Evolutionary conservation across 1,139 yeast species (phyloP).

Genomic region (Waltiozyma sp.): DNA sequence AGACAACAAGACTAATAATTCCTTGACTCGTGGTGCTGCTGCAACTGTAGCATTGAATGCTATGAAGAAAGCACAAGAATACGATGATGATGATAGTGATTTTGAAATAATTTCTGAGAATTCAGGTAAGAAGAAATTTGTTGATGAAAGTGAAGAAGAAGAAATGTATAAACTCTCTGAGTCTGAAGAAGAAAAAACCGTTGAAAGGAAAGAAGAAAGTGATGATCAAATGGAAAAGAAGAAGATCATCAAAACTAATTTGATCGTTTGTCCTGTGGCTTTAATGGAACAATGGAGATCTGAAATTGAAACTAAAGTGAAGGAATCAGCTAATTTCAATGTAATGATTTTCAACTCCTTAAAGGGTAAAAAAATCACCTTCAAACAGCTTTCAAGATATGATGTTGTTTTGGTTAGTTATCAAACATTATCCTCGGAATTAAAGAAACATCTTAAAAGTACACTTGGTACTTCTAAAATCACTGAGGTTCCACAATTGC

Average conservation of each 20-base stretch:
- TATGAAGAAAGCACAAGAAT: slow-evolving; percentile 2
- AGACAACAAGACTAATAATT: neutral
- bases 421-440: slow-evolving; percentile 55
- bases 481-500: slow-evolving; percentile 24
- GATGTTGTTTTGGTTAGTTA: slow-evolving; percentile 80
- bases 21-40: neutral
- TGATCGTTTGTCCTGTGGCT: slow-evolving; percentile 80
- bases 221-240: slow-evolving; percentile 1
- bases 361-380: slow-evolving; percentile 29
- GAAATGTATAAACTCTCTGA: neutral
- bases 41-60: neutral
- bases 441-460: slow-evolving; percentile 44
- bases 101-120: neutral
- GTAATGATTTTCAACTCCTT: slow-evolving; percentile 50
- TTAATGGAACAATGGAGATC: slow-evolving; percentile 71
- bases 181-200: slow-evolving; percentile 2
- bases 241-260: slow-evolving; percentile 37
- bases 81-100: neutral
- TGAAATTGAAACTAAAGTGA: slow-evolving; percentile 56
- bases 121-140: neutral
- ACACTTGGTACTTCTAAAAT: slow-evolving; percentile 22
- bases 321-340: slow-evolving; percentile 32
- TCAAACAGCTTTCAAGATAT: slow-evolving; percentile 36
- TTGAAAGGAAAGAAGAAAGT: slow-evolving; percentile 1
- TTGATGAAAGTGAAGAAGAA: neutral